Percentiles rank a stretch among this genome's conserved stretches.
phyloP scores from a whole-genome alignment of 1,284 basidiomycete species.

The Ganoderma lucidum region DNA sequence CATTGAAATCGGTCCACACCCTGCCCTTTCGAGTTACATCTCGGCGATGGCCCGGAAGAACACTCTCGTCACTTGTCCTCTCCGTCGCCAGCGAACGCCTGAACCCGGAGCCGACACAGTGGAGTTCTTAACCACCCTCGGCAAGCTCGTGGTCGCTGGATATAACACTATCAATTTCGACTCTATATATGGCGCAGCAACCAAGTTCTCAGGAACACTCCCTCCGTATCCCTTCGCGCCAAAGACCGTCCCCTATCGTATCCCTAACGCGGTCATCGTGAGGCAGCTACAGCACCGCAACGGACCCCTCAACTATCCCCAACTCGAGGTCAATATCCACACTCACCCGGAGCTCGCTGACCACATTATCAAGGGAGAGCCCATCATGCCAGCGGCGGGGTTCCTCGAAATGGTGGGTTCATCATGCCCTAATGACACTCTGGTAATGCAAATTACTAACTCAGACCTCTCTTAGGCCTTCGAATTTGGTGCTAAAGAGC shows the following conservation, averaged over 20 bases:
- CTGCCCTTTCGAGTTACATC: constrained; percentile 43
- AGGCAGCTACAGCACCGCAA: constrained; percentile 33
- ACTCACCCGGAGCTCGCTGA: constrained; percentile 49
- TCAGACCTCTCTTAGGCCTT: constrained; percentile 19
- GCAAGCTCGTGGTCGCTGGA: constrained; percentile 26
- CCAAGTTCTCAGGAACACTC: neutral
- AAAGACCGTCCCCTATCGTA: constrained; percentile 26
- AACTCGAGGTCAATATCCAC: constrained; percentile 43
- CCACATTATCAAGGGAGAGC: constrained; percentile 49
- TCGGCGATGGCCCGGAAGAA: constrained; percentile 27
- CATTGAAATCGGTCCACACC: constrained; percentile 38
- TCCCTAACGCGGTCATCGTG: constrained; percentile 23
- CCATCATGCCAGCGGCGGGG: constrained; percentile 55
- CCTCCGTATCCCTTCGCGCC: constrained; percentile 32
- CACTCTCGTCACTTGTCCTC: constrained; percentile 37
- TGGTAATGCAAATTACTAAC: too few relatives aligned
- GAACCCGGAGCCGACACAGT: constrained; percentile 12
- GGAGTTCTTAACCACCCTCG: constrained; percentile 24
- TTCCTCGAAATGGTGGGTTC: constrained; percentile 51
- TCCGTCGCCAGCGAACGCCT: constrained; percentile 37
- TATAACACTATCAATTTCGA: constrained; percentile 31
- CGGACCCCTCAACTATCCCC: constrained; percentile 45
- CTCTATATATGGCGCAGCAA: constrained; percentile 18
- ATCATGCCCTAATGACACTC: too few relatives aligned
- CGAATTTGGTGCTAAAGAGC: constrained; percentile 36